A percentile compares a stretch with the other conserved stretches of the same genome.
phyloP scores from a whole-genome alignment of 805 yeast genomes.

The Candida hungchunana region DNA sequence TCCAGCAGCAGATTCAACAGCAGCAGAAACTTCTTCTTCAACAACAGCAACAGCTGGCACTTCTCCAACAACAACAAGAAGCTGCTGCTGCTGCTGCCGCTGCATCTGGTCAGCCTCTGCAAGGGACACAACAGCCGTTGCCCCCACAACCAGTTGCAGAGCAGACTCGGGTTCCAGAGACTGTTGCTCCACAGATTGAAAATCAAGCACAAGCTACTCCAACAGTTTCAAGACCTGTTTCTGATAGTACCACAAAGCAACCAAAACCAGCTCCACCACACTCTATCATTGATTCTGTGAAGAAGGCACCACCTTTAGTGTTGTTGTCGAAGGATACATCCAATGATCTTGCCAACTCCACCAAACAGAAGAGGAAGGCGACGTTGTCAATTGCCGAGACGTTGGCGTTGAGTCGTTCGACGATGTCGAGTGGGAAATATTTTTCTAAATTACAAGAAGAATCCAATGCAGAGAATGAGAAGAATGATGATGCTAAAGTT shows the following conservation, averaged over 20 bases:
- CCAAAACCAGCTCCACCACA: constrained; percentile 22
- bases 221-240: no score
- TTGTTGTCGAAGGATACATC: constrained; percentile 26
- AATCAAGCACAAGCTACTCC: not conserved
- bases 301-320: constrained; percentile 21
- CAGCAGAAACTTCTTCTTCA: constrained; percentile 17
- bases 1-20: constrained; percentile 24
- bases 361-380: constrained; percentile 25
- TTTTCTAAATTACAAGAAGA: constrained; percentile 24
- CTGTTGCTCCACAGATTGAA: no score
- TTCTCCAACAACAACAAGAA: constrained; percentile 9
- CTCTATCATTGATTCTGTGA: constrained; percentile 21
- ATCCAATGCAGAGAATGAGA: no score
- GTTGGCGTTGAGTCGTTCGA: constrained; percentile 48
- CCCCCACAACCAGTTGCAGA: not conserved
- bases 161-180: no score
- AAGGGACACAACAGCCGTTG: not conserved
- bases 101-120: no score
- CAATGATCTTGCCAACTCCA: constrained; percentile 23
- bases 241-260: no score
- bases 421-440: constrained; percentile 34
- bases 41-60: constrained; percentile 11
- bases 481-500: no score
- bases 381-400: constrained; percentile 56
- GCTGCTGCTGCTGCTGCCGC: no score